phyloP scores from a whole-genome alignment of 2,329 filamentous ascomycete genomes.

The Epichloe coenophiala region DNA sequence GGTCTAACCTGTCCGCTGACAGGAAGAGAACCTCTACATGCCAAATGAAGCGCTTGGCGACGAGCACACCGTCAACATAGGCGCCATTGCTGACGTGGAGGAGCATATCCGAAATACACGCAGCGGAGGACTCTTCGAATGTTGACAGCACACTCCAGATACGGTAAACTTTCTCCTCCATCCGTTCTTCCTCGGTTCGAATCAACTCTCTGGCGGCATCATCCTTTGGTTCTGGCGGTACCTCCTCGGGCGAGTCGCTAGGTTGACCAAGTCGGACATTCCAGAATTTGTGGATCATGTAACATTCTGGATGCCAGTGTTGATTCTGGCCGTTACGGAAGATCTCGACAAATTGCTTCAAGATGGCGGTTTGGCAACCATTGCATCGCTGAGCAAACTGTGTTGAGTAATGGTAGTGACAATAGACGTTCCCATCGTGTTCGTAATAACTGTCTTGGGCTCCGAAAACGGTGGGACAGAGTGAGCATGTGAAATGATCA shows the following conservation, averaged over 20 bases:
- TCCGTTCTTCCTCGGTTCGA: slow-evolving; percentile 75
- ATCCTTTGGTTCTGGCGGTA: slow-evolving; percentile 30
- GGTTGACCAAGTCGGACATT: slow-evolving; percentile 73
- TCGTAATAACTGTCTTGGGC: slow-evolving; percentile 98
- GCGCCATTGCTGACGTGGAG: slow-evolving; percentile 95
- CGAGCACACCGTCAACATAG: slow-evolving; percentile 86
- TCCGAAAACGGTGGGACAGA: slow-evolving; percentile 95
- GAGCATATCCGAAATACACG: slow-evolving; percentile 98
- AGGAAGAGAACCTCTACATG: slow-evolving; percentile 89
- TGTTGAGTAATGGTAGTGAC: slow-evolving; percentile 97
- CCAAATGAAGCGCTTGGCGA: slow-evolving; percentile 90
- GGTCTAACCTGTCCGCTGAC: slow-evolving; percentile 75
- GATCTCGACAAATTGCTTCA: slow-evolving; percentile 98
- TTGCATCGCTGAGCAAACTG: slow-evolving; percentile 94
- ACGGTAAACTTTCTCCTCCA: slow-evolving; percentile 94
- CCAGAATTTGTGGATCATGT: slow-evolving; percentile 99
- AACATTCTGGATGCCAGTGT: slow-evolving; percentile 98
- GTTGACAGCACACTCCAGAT: slow-evolving; percentile 97
- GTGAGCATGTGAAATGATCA: slow-evolving; percentile 95
- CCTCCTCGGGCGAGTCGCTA: slow-evolving; percentile 33
- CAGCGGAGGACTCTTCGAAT: slow-evolving; percentile 94
- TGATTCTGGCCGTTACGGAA: slow-evolving; percentile 96
- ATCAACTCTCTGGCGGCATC: slow-evolving; percentile 59
- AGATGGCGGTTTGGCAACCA: slow-evolving; percentile 89
- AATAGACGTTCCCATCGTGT: slow-evolving; percentile 91